Percentiles rank a stretch among this genome's conserved stretches.
Conservation (phyloP, 306 rosid species). For the Rubus idaeus region DNA sequence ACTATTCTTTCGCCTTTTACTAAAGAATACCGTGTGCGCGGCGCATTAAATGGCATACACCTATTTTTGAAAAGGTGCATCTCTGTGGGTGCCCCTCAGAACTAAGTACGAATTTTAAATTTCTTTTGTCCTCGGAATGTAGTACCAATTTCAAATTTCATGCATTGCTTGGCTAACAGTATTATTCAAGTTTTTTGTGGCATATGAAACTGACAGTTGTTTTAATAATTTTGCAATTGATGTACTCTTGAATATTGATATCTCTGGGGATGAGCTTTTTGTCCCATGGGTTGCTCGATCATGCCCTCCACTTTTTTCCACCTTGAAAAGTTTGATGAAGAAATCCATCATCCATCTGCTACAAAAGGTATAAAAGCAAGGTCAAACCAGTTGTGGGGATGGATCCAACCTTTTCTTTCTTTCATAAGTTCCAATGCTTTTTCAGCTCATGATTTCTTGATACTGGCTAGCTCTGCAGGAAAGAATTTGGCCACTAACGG, state of each 20-base stretch:
- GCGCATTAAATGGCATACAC: constrained; percentile 25
- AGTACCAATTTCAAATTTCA: too few species aligned
- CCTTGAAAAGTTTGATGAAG: not conserved
- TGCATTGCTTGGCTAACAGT: too few species aligned
- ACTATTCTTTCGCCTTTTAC: constrained; percentile 71
- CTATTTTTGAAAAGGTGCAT: constrained; percentile 27
- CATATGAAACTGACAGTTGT: too few species aligned
- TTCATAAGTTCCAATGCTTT: not conserved
- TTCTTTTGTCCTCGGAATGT: too few species aligned
- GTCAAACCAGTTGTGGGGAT: not conserved
- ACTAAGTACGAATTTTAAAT: too few species aligned
- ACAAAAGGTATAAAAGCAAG: not conserved
- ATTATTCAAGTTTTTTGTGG: too few species aligned
- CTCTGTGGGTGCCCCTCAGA: not conserved
- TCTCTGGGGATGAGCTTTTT: not conserved
- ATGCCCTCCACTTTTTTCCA: not conserved
- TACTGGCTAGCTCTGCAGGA: not conserved
- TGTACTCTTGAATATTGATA: not conserved
- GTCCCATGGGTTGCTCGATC: not conserved
- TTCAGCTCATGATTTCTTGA: not conserved
- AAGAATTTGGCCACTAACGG: not conserved
- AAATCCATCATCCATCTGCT: not conserved
- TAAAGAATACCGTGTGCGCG: constrained; percentile 57
- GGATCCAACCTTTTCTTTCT: not conserved
- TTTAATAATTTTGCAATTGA: too few species aligned